These are phyloP conservation scores for Alternaria sp. DNA, from an alignment of 2,329 filamentous ascomycete genomes.

Conservation along the genomic window DNA sequence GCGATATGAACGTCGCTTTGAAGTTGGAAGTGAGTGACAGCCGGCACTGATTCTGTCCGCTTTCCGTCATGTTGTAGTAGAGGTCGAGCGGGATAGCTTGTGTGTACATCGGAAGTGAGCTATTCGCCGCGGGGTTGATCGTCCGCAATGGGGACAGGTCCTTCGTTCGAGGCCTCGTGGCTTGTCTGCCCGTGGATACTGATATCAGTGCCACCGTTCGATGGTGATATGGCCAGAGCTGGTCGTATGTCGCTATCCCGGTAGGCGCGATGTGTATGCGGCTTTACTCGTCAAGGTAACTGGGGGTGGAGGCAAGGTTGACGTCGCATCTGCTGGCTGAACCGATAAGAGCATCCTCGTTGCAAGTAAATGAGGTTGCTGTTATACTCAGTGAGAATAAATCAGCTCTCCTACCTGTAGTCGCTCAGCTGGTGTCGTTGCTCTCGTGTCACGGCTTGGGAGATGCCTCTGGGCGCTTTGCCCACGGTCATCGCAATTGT, in stretches of 20 bases:
- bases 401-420: not conserved
- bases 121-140: not conserved
- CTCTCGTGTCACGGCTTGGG: not conserved
- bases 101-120: not conserved
- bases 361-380: not conserved
- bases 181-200: not conserved
- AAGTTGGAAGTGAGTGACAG: not conserved
- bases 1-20: not conserved
- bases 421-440: not conserved
- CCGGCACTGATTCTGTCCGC: not conserved
- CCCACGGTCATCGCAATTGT: not conserved
- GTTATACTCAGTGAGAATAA: not conserved
- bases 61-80: not conserved
- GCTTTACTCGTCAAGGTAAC: not conserved
- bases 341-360: not conserved
- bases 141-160: not conserved
- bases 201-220: not conserved
- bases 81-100: not conserved
- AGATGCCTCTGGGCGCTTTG: not conserved
- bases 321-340: not conserved
- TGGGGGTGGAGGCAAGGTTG: not conserved
- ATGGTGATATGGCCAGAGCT: too few relatives aligned
- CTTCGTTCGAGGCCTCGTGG: not conserved
- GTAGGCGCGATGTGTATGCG: not conserved
- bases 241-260: not conserved